Conservation (phyloP, 2,329 filamentous ascomycete species). For the Aspergillus novofumigatus region DNA sequence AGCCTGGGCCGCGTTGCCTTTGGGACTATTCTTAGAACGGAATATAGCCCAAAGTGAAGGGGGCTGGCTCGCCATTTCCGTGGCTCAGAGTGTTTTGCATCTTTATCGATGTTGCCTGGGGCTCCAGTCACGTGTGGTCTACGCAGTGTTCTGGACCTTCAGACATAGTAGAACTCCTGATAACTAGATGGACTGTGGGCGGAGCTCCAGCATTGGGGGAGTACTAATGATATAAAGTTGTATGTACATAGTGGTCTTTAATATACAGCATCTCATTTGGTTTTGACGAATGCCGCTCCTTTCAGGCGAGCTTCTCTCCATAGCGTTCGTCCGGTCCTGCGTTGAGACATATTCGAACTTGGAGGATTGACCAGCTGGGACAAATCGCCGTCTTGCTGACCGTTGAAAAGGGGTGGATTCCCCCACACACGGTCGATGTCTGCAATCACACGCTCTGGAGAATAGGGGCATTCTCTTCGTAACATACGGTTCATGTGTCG, state of each 20-base stretch:
- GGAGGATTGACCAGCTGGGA: slow-evolving; percentile 22
- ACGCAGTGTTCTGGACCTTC: not conserved
- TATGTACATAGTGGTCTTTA: not conserved
- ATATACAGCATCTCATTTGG: not conserved
- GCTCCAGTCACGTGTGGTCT: not conserved
- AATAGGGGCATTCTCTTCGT: slow-evolving; percentile 34
- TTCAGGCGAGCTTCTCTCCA: not conserved
- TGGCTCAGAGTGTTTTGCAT: not conserved
- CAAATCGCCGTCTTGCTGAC: slow-evolving; percentile 16
- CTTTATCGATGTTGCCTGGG: not conserved
- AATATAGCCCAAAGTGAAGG: not conserved
- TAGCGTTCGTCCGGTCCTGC: slow-evolving; percentile 2
- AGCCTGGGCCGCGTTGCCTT: slow-evolving; percentile 12
- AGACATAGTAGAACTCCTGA: not conserved
- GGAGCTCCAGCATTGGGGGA: not conserved
- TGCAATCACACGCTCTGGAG: slow-evolving; percentile 23
- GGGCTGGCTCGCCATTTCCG: not conserved
- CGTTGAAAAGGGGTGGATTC: slow-evolving; percentile 24
- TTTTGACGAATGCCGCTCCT: slow-evolving; percentile 1
- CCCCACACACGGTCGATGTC: slow-evolving; percentile 37
- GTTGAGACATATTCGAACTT: slow-evolving; percentile 8
- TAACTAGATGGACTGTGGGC: not conserved
- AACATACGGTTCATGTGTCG: slow-evolving; percentile 33
- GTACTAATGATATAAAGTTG: not conserved
- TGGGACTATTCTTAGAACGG: slow-evolving; percentile 15